Percentiles rank a stretch among this genome's conserved stretches.
These are phyloP conservation scores for Balansia obtecta DNA, from an alignment of 2,329 filamentous ascomycete genomes.

Conservation along the genomic window DNA sequence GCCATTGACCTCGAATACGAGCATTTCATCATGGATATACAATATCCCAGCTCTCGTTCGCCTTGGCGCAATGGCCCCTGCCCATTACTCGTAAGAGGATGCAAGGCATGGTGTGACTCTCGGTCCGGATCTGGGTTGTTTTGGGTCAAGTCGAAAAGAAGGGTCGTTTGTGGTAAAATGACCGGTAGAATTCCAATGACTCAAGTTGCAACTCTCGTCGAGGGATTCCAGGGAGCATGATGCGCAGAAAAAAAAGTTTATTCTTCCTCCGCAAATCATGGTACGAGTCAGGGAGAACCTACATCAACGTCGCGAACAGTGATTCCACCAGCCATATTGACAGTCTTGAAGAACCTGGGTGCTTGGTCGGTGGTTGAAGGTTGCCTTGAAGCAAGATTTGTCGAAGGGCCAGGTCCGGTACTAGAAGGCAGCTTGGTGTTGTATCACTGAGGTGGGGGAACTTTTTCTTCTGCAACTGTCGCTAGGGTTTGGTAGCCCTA, in stretches of 20 bases:
- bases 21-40: background rate
- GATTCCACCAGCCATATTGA: conserved; percentile 69
- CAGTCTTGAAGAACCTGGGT: conserved; percentile 31
- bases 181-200: background rate
- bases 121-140: background rate
- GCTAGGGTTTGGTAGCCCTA: conserved; percentile 24
- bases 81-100: background rate
- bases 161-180: background rate
- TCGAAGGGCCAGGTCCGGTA: conserved; percentile 16
- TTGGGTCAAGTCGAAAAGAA: conserved; percentile 5
- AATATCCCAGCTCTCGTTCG: background rate
- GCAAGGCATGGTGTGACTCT: background rate
- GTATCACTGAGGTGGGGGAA: conserved; percentile 10
- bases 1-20: background rate
- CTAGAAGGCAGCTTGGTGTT: conserved; percentile 1
- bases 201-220: background rate
- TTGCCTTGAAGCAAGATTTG: conserved; percentile 20
- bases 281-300: conserved; percentile 31
- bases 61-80: no score
- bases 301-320: conserved; percentile 79
- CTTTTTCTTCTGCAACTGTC: conserved; percentile 10
- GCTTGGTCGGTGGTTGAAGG: conserved; percentile 12
- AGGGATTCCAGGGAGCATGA: background rate
- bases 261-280: background rate
- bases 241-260: background rate